Evolutionary conservation across 2,329 filamentous ascomycete genomes (phyloP), one percentile per base, ranked within the genome.

Genomic region (Sclerotinia sclerotiorum): DNA sequence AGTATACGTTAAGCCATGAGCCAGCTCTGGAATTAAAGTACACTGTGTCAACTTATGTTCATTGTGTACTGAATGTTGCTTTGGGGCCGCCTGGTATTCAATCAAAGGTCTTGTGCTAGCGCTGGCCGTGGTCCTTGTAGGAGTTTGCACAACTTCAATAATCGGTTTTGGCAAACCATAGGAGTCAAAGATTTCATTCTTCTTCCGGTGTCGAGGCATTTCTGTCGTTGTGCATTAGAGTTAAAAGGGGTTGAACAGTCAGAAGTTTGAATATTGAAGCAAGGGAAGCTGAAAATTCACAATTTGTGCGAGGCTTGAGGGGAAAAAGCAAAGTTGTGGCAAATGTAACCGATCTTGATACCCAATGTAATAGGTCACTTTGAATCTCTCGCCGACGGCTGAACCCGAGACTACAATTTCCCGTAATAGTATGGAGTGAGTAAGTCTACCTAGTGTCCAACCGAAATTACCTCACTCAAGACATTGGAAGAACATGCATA

Each of bases 251-350:
- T 27, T 27, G 29, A 51, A 24, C 35, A 49, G 29, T 8, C 5
- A 27, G 46, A 39, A 27, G 29, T 24, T 51, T 35, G 29, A 35
- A 51, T 62, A 51, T 62, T 39, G 60, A 62, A 39, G 60, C 15
- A 62, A 62, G 60, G 60, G 39, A 62, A 62, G 46, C 60, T 51
- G 60, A 63, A 63, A 63, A 11, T 51, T 39, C 46, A 42, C 15
- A 27, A 42, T 51, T 42, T 63, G 60, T 63, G 46, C 21, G 60
- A 62, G 44, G 44, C 29, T 61, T 62, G 60, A 51, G 46, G 46
- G 15, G n/a, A 39, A 63, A 63, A 63, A 63, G 60, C 32, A 63
- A 62, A 63, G 29, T 51, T 39, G 46, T 51, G 60, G 60, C 46
- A 27, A 63, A 51, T 32, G 39, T 42, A 63, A 24, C 32, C 60